These are phyloP conservation scores for Celoporthe dispersa DNA, from an alignment of 2,329 filamentous ascomycete species.

Conservation along the genomic window DNA sequence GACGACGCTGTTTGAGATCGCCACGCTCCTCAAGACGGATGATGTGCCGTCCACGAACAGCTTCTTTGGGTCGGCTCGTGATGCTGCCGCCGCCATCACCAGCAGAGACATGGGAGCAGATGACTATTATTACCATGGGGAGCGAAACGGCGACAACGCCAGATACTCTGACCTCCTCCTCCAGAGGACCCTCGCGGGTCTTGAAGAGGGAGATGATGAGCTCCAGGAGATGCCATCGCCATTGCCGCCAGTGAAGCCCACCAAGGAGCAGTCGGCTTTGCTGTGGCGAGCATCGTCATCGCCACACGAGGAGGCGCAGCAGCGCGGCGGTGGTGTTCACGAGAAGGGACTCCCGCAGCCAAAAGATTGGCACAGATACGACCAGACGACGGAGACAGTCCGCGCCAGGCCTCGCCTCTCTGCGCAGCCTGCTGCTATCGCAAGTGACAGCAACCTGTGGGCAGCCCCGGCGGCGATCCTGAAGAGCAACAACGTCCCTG, in stretches of 20 bases:
- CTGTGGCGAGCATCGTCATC: constrained; percentile 24
- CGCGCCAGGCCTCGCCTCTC: constrained; percentile 28
- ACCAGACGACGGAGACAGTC: constrained; percentile 25
- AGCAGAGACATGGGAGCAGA: constrained; percentile 33
- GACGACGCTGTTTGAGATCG: constrained; percentile 67
- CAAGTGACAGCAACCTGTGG: constrained; percentile 33
- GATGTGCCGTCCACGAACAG: constrained; percentile 57
- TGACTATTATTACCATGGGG: constrained; percentile 43
- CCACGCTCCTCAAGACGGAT: constrained; percentile 58
- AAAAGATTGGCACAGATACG: constrained; percentile 29
- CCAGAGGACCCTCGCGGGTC: constrained; percentile 41
- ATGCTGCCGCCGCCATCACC: constrained; percentile 31
- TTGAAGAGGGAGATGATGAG: constrained; percentile 36
- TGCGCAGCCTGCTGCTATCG: constrained; percentile 21
- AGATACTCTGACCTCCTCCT: constrained; percentile 27
- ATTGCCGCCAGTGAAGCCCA: constrained; percentile 28
- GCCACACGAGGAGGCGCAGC: background rate
- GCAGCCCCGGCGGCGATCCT: constrained; percentile 15
- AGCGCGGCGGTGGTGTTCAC: background rate
- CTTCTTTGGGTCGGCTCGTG: constrained; percentile 45
- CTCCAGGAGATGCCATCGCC: constrained; percentile 30
- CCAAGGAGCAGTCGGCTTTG: constrained; percentile 9
- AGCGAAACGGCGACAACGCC: constrained; percentile 32
- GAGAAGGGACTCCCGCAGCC: constrained; percentile 26
- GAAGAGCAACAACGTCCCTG: constrained; percentile 1